These are phyloP conservation scores for Agapanthus africanus DNA, from an alignment of 106 monocot species.

Conservation along the genomic window DNA sequence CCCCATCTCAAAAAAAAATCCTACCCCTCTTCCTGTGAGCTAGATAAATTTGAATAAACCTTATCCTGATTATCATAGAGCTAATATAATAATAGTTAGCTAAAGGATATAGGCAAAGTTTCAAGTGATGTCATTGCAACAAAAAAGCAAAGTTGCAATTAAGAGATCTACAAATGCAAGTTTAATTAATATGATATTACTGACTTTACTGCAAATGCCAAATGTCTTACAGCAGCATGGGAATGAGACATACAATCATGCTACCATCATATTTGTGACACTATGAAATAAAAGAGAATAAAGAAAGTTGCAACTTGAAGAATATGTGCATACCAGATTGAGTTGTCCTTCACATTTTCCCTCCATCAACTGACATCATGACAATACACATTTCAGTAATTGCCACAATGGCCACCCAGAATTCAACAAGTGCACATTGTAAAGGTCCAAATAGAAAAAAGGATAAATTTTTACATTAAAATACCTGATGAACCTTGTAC, in stretches of 20 bases:
- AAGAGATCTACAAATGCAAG: background rate
- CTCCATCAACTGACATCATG: conserved; percentile 54
- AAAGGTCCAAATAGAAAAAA: background rate
- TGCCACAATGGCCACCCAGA: background rate
- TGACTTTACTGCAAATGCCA: background rate
- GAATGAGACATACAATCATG: background rate
- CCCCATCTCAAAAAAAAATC: too few relatives aligned
- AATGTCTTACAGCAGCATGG: background rate
- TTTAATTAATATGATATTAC: background rate
- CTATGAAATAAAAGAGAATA: background rate
- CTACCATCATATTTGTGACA: background rate
- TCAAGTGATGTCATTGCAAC: background rate
- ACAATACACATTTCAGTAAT: background rate
- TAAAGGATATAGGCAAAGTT: background rate
- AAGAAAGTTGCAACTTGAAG: background rate
- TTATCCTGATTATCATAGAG: too few relatives aligned
- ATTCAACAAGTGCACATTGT: background rate
- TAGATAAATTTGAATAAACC: too few relatives aligned
- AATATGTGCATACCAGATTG: conserved; percentile 26
- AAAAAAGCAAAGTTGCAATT: background rate
- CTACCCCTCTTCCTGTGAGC: too few relatives aligned
- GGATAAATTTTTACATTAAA: background rate
- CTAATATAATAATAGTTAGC: background rate
- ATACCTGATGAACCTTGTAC: conserved; percentile 87
- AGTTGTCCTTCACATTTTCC: conserved; percentile 56